Evolutionary conservation across 495 filamentous ascomycete genomes (phyloP).

Genomic region (Aspergillus carlsbadensis): DNA sequence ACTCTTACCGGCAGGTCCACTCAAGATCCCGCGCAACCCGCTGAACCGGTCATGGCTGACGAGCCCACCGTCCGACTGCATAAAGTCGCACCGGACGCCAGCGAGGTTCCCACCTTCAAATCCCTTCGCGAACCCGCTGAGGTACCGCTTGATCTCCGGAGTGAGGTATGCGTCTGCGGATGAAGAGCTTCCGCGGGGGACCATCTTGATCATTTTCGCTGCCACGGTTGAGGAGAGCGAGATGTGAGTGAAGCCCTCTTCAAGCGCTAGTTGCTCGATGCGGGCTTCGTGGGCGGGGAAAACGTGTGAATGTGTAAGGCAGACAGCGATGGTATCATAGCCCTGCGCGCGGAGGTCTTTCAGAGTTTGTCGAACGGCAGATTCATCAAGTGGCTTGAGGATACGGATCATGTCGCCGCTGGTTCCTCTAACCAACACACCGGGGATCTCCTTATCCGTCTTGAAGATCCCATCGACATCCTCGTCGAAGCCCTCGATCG

Average conservation of each 20-base stretch:
- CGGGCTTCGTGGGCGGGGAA: slow-evolving; percentile 44
- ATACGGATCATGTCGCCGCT: slow-evolving; percentile 44
- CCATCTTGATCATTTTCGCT: slow-evolving; percentile 74
- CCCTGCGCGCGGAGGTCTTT: slow-evolving; percentile 30
- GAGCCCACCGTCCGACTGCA: slow-evolving; percentile 47
- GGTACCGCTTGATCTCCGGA: slow-evolving; percentile 87
- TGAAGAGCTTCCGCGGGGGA: slow-evolving; percentile 75
- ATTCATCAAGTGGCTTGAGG: slow-evolving; percentile 23
- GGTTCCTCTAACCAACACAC: slow-evolving; percentile 26
- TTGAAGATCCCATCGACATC: slow-evolving; percentile 16
- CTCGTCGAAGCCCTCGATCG: slow-evolving; percentile 60
- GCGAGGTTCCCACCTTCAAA: slow-evolving; percentile 42
- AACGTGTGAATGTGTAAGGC: slow-evolving; percentile 44
- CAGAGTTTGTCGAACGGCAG: slow-evolving; percentile 26
- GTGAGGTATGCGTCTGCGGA: slow-evolving; percentile 91
- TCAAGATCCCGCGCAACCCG: slow-evolving; percentile 49
- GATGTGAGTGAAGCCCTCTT: slow-evolving; percentile 35
- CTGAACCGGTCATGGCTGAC: slow-evolving; percentile 45
- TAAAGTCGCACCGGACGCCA: slow-evolving; percentile 36
- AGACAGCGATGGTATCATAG: slow-evolving; percentile 40
- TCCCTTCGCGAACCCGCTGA: slow-evolving; percentile 66
- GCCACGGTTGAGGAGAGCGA: slow-evolving; percentile 45
- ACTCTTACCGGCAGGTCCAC: slow-evolving; percentile 41
- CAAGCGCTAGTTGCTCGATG: slow-evolving; percentile 37
- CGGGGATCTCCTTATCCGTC: slow-evolving; percentile 48